Conservation (phyloP, 148 eudicot genomes). For the Dysphania ambrosioides region DNA sequence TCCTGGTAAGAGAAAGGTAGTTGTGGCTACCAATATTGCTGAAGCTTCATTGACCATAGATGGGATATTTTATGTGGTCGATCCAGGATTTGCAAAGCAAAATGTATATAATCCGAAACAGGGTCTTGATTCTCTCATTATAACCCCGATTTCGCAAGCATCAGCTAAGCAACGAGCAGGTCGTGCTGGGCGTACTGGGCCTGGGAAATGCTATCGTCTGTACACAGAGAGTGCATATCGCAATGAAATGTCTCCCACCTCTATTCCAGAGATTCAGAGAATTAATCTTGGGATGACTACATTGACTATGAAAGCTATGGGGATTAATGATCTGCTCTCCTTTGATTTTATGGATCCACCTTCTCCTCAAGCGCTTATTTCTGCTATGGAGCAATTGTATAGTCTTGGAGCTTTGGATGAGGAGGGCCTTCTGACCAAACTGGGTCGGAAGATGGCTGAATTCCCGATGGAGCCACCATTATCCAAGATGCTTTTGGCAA, state of each 20-base stretch:
- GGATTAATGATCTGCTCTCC: conserved; percentile 77
- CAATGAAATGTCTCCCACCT: conserved; percentile 86
- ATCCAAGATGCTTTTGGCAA: too few relatives aligned
- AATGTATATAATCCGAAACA: conserved; percentile 85
- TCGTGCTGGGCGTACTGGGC: conserved; percentile 94
- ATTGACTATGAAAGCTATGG: conserved; percentile 87
- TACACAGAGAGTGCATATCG: conserved; percentile 92
- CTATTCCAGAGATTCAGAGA: conserved; percentile 89
- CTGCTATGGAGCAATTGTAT: conserved; percentile 90
- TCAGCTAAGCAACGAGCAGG: conserved; percentile 93
- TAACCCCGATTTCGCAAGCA: conserved; percentile 84
- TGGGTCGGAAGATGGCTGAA: conserved; percentile 93
- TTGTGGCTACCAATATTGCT: conserved; percentile 95
- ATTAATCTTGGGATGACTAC: conserved; percentile 75
- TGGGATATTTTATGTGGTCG: conserved; percentile 87
- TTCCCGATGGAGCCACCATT: conserved; percentile 96
- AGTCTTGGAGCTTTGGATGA: conserved; percentile 95
- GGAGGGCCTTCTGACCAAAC: conserved; percentile 87
- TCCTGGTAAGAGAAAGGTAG: conserved; percentile 90
- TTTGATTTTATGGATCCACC: conserved; percentile 99
- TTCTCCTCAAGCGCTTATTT: conserved; percentile 87
- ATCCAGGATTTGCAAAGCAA: conserved; percentile 87
- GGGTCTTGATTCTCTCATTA: conserved; percentile 71
- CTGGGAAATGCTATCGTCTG: conserved; percentile 90
- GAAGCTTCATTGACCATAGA: conserved; percentile 97